phyloP scores from a whole-genome alignment of 2,329 filamentous ascomycete genomes.

The Botrytis deweyae region DNA sequence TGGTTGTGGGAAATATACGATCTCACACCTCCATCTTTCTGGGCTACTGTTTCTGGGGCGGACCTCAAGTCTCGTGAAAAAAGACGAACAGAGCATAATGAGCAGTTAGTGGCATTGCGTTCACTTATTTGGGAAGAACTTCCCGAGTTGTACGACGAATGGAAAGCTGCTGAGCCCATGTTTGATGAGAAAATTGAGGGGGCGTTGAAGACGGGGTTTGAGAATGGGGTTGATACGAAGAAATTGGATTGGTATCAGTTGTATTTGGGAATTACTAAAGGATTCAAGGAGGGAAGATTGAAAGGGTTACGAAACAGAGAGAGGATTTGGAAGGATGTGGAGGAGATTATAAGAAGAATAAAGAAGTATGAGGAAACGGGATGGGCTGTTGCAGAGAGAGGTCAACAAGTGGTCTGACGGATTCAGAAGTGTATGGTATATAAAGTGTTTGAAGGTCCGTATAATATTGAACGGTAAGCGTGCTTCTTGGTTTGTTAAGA shows the following conservation, averaged over 20 bases:
- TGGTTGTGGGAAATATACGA: constrained; percentile 34
- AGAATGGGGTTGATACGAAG: constrained; percentile 9
- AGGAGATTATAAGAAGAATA: constrained; percentile 25
- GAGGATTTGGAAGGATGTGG: constrained; percentile 33
- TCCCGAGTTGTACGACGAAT: constrained; percentile 9
- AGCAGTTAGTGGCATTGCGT: neutral
- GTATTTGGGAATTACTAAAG: constrained; percentile 28
- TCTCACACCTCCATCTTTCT: constrained; percentile 5
- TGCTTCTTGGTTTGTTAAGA: fast-evolving
- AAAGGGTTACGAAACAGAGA: constrained; percentile 34
- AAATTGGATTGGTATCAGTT: constrained; percentile 33
- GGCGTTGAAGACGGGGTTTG: neutral
- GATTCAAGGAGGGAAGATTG: constrained; percentile 26
- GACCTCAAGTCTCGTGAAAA: constrained; percentile 2
- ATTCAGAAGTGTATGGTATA: neutral
- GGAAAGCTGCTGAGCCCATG: constrained; percentile 5
- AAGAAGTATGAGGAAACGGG: neutral
- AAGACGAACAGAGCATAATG: neutral
- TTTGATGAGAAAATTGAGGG: neutral
- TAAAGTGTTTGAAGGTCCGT: neutral
- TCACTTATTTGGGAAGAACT: neutral
- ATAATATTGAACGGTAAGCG: neutral
- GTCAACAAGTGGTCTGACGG: neutral
- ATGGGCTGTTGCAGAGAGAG: neutral
- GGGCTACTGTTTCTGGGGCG: constrained; percentile 2